These are phyloP conservation scores for Amanita jacksonii DNA, from an alignment of 768 basidiomycete genomes.

Conservation along the genomic window DNA sequence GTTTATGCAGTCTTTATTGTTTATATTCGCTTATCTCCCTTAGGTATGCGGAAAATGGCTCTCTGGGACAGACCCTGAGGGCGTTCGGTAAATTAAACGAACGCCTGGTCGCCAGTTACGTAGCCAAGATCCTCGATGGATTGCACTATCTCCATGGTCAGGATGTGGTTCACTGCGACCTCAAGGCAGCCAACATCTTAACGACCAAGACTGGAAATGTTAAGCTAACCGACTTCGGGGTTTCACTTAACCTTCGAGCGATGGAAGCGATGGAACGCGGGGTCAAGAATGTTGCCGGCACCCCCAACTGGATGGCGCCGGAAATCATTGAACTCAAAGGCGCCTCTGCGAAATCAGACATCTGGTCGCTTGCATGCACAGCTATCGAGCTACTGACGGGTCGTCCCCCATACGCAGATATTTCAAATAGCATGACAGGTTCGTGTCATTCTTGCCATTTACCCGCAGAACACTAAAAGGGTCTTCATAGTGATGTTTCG, in stretches of 20 bases:
- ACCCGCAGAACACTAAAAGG: conserved; percentile 6
- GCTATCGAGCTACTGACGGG: conserved; percentile 92
- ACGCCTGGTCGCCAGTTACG: conserved; percentile 82
- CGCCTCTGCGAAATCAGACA: conserved; percentile 86
- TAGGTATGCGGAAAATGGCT: conserved; percentile 96
- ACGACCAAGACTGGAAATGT: conserved; percentile 97
- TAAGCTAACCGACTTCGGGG: conserved; percentile 96
- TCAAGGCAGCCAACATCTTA: conserved; percentile 98
- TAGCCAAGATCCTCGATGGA: conserved; percentile 94
- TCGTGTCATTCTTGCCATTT: conserved; percentile 16
- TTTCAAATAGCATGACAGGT: conserved; percentile 89
- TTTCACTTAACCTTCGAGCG: conserved; percentile 89
- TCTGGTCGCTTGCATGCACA: conserved; percentile 94
- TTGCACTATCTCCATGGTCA: conserved; percentile 85
- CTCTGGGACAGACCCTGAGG: conserved; percentile 85
- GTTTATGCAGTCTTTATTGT: conserved; percentile 19
- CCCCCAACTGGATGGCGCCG: conserved; percentile 99
- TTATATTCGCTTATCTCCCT: conserved; percentile 7
- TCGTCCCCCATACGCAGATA: conserved; percentile 83
- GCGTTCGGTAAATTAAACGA: conserved; percentile 94
- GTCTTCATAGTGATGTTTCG: conserved; percentile 79
- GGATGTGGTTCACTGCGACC: conserved; percentile 93
- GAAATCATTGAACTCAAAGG: conserved; percentile 96
- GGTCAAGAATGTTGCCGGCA: conserved; percentile 82
- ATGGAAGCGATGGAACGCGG: conserved; percentile 86